Percentiles rank a stretch among this genome's conserved stretches.
Evolutionary conservation across 2,329 filamentous ascomycete species (phyloP).

Genomic region (Fusarium subglutinans): DNA sequence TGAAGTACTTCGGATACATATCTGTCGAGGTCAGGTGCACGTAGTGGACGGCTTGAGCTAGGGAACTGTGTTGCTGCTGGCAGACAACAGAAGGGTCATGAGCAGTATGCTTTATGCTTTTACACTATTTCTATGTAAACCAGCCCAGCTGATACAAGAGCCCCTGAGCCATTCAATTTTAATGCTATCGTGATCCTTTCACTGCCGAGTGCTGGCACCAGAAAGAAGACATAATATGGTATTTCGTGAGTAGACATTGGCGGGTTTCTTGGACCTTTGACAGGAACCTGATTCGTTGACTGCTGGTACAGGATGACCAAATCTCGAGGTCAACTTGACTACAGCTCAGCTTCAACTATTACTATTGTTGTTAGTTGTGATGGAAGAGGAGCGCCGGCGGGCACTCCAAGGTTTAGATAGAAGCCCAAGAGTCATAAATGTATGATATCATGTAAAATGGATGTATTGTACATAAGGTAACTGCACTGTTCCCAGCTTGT

Average conservation of each 20-base stretch:
- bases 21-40: conserved; percentile 54
- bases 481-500: neutral
- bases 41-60: conserved; percentile 68
- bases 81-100: conserved; percentile 35
- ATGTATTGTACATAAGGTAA: too few relatives aligned
- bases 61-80: conserved; percentile 9
- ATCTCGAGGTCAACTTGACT: conserved; percentile 35
- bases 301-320: conserved; percentile 38
- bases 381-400: neutral
- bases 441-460: neutral
- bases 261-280: conserved; percentile 43
- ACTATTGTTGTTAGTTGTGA: conserved; percentile 14
- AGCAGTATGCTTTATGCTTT: conserved; percentile 26
- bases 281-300: conserved; percentile 46
- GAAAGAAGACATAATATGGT: conserved; percentile 60
- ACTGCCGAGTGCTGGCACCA: conserved; percentile 64
- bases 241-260: conserved; percentile 41
- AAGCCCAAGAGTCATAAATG: neutral
- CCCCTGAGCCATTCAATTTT: conserved; percentile 27
- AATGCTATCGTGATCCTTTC: conserved; percentile 76
- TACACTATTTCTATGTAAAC: conserved; percentile 19
- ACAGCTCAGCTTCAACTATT: conserved; percentile 31
- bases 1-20: conserved; percentile 78
- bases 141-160: conserved; percentile 22
- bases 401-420: neutral